A percentile compares a stretch with the other conserved stretches of the same genome.
phyloP scores from a whole-genome alignment of 176 grass and related monocot genomes.

The Hordeum vulgare region DNA sequence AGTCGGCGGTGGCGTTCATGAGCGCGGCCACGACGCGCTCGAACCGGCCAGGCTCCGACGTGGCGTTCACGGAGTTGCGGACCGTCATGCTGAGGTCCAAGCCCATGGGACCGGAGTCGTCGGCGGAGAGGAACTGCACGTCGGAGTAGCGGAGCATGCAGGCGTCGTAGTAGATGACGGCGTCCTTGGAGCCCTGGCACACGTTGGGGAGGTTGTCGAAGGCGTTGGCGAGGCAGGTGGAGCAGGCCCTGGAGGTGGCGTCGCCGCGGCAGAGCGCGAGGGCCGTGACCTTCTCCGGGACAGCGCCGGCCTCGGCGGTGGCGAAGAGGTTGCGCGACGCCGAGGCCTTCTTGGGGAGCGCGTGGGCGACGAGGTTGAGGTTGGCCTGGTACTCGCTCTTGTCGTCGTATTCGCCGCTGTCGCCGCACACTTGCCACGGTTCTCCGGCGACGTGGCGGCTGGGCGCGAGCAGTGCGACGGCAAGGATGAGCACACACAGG shows the following conservation, averaged over 20 bases:
- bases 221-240: constrained; percentile 15
- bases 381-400: constrained; percentile 32
- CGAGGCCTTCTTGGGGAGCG: constrained; percentile 19
- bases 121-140: background rate
- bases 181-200: background rate
- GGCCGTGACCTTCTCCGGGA: background rate
- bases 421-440: background rate
- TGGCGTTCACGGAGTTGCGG: background rate
- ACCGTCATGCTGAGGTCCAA: background rate
- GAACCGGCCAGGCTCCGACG: background rate
- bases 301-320: background rate
- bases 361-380: background rate
- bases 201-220: background rate
- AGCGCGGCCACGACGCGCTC: background rate
- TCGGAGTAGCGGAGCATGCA: constrained; percentile 25
- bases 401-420: background rate
- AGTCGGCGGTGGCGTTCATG: background rate
- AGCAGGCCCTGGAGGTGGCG: background rate
- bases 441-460: background rate
- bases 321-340: constrained; percentile 13
- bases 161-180: constrained; percentile 14
- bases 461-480: background rate
- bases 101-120: background rate
- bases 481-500: background rate
- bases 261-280: constrained; percentile 38